Percentiles rank a stretch among this genome's conserved stretches.
Conservation (phyloP, 441 rosid species). For the Pelargonium fulgidum region DNA sequence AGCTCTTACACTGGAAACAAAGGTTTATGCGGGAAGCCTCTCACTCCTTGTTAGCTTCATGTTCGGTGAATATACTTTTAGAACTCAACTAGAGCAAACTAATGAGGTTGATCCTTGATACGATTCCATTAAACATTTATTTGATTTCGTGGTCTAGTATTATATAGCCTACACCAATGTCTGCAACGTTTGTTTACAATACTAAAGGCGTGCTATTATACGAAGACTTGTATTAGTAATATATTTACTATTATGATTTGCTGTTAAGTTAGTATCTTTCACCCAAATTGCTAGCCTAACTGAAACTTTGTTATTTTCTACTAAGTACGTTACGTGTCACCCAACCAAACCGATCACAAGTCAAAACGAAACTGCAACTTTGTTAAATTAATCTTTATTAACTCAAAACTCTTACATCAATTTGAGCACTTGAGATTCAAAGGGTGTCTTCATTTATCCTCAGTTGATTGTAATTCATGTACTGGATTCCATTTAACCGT, state of each 20-base stretch:
- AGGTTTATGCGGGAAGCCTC: conserved; percentile 53
- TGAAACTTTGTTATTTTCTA: neutral
- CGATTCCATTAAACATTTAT: neutral
- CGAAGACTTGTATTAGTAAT: neutral
- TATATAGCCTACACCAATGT: no score
- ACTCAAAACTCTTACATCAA: conserved; percentile 16
- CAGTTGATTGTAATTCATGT: no score
- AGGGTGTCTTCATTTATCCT: conserved; percentile 41
- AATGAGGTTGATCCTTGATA: conserved; percentile 11
- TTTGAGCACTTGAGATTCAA: conserved; percentile 24
- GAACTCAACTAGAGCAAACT: conserved; percentile 2
- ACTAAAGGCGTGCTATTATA: no score
- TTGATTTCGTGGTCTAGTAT: no score
- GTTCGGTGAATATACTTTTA: neutral
- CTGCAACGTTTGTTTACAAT: no score
- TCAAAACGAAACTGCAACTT: conserved; percentile 5
- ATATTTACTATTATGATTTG: neutral
- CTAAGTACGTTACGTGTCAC: neutral
- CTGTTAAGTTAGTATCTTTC: neutral
- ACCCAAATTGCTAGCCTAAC: neutral
- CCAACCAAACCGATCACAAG: neutral
- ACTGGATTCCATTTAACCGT: no score
- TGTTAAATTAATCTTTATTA: conserved; percentile 16
- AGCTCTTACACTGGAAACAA: conserved; percentile 43
- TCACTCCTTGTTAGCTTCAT: conserved; percentile 33